phyloP scores from a whole-genome alignment of 73 alveolate species.

The Paramecium primaurelia region DNA sequence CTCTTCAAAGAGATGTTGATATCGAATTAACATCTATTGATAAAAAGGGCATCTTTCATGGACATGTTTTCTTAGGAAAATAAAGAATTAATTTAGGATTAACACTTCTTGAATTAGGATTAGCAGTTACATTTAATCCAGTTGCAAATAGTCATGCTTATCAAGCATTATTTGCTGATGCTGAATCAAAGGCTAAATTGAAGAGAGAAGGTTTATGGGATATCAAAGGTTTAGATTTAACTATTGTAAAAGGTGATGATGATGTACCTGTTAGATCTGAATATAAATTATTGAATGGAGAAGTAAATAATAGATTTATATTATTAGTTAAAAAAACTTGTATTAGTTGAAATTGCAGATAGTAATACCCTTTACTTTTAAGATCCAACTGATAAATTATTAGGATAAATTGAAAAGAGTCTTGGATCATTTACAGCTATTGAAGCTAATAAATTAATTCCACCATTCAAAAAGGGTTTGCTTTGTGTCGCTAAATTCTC shows the following conservation, averaged over 20 bases:
- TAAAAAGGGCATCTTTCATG: slow-evolving; percentile 90
- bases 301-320: not conserved
- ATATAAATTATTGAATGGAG: not conserved
- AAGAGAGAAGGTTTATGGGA: slow-evolving; percentile 28
- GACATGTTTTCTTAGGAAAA: slow-evolving; percentile 71
- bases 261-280: not conserved
- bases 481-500: slow-evolving; percentile 92
- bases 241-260: slow-evolving; percentile 22
- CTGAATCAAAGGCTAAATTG: slow-evolving; percentile 17
- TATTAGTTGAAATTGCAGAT: slow-evolving; percentile 85
- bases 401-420: slow-evolving; percentile 71
- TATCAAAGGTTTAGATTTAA: not conserved
- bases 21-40: slow-evolving; percentile 85
- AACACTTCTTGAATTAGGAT: slow-evolving; percentile 77
- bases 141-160: slow-evolving; percentile 33
- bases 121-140: slow-evolving; percentile 66
- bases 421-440: slow-evolving; percentile 70
- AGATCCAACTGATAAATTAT: slow-evolving; percentile 67
- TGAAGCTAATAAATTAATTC: slow-evolving; percentile 64
- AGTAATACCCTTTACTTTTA: slow-evolving; percentile 76
- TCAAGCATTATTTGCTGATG: slow-evolving; percentile 51
- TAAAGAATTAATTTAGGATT: slow-evolving; percentile 75
- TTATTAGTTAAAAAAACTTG: slow-evolving; percentile 48
- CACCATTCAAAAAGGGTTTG: slow-evolving; percentile 87
- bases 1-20: slow-evolving; percentile 87